A percentile compares a stretch with the other conserved stretches of the same genome.
Conservation (phyloP, 2,329 filamentous ascomycete genomes). For the Penicillium fuscoglaucum region DNA sequence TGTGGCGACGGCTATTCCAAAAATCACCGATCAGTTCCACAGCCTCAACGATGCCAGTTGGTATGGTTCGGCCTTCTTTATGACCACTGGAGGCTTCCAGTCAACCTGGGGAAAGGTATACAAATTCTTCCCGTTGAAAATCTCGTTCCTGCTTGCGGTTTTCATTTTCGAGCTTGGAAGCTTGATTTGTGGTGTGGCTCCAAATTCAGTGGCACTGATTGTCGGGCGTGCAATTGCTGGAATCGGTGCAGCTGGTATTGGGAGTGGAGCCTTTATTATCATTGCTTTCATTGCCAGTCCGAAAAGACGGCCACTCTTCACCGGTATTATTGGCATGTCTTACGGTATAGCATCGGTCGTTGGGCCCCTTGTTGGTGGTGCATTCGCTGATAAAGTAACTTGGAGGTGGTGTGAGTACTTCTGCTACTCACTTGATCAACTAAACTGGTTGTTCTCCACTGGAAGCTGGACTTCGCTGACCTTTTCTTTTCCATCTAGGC, state of each 20-base stretch:
- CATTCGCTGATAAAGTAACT: not conserved
- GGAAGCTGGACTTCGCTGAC: not conserved
- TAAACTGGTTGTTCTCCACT: not conserved
- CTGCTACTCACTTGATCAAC: not conserved
- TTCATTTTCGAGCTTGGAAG: conserved; percentile 47
- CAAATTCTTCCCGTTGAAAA: conserved; percentile 36
- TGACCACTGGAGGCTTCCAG: conserved; percentile 36
- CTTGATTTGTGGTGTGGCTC: conserved; percentile 43
- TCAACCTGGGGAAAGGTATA: conserved; percentile 35
- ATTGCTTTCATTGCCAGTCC: conserved; percentile 21
- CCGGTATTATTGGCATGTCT: conserved; percentile 52
- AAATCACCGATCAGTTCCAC: conserved; percentile 21
- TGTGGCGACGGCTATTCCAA: conserved; percentile 13
- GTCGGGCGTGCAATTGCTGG: conserved; percentile 43
- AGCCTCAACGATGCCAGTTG: conserved; percentile 35
- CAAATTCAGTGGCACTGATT: conserved; percentile 37
- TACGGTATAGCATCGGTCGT: conserved; percentile 51
- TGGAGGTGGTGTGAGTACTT: not conserved
- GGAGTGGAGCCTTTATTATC: conserved; percentile 31
- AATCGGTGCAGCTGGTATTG: conserved; percentile 37
- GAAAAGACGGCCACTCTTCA: conserved; percentile 19
- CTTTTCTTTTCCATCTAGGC: not conserved
- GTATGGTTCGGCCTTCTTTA: conserved; percentile 41
- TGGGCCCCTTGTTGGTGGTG: conserved; percentile 50
- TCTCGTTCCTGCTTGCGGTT: conserved; percentile 37